phyloP scores from a whole-genome alignment of 202 grass and related monocot genomes.

The Saccharum hybrid region DNA sequence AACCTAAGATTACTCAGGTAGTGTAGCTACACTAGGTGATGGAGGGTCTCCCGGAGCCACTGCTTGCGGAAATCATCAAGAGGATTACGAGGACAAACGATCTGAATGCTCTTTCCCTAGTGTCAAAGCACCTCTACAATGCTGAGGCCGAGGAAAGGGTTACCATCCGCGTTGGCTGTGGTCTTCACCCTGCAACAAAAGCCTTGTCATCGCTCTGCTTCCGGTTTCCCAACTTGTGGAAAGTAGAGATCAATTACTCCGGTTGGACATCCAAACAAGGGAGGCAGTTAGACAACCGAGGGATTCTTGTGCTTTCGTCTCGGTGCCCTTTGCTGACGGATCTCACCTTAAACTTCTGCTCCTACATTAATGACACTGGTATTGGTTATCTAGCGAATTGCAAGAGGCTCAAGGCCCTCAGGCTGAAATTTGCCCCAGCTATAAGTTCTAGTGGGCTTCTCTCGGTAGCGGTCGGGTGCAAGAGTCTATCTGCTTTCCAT shows the following conservation, averaged over 20 bases:
- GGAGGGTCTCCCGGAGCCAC: conserved; percentile 62
- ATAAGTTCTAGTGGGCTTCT: too few relatives aligned
- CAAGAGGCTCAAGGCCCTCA: too few relatives aligned
- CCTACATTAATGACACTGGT: too few relatives aligned
- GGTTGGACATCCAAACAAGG: conserved; percentile 44
- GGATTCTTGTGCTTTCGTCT: conserved; percentile 48
- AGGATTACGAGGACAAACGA: conserved; percentile 56
- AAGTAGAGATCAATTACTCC: conserved; percentile 68
- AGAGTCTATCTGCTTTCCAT: too few relatives aligned
- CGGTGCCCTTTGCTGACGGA: conserved; percentile 37
- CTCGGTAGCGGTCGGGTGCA: too few relatives aligned
- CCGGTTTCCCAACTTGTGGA: conserved; percentile 59
- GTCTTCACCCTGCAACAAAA: conserved; percentile 49
- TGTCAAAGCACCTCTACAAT: conserved; percentile 54
- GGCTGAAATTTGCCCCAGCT: too few relatives aligned
- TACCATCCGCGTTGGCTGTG: conserved; percentile 52
- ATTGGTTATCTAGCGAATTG: too few relatives aligned
- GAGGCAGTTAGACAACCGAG: conserved; percentile 59
- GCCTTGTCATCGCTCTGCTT: conserved; percentile 51
- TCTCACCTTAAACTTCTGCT: too few relatives aligned
- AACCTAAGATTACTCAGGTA: not conserved
- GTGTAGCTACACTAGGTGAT: conserved; percentile 24
- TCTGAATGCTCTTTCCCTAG: conserved; percentile 62
- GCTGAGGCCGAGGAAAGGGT: conserved; percentile 50
- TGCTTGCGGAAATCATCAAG: conserved; percentile 63